These are phyloP conservation scores for Vitis hybrid DNA, from an alignment of 177 flowering plant genomes.

Conservation along the genomic window DNA sequence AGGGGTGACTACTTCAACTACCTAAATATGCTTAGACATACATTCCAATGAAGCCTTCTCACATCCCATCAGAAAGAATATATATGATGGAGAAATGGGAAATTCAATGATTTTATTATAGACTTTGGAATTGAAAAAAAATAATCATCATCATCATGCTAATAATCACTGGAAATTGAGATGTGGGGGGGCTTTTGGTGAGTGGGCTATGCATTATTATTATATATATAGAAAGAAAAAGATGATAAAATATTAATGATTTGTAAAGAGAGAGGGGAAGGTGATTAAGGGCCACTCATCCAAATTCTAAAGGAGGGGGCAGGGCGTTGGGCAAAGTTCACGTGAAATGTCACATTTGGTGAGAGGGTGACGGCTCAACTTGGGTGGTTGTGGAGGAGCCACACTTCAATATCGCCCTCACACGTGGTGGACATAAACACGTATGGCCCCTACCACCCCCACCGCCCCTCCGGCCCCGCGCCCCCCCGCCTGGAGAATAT, in stretches of 20 bases:
- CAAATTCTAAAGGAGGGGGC: background rate
- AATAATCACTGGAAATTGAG: too few relatives aligned
- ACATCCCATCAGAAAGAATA: too few relatives aligned
- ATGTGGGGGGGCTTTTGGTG: background rate
- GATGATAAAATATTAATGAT: too few relatives aligned
- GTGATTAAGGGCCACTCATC: background rate
- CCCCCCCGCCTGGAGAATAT: background rate
- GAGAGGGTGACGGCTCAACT: constrained; percentile 22
- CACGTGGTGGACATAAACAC: constrained; percentile 23
- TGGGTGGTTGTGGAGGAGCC: constrained; percentile 12
- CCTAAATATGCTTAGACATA: too few relatives aligned
- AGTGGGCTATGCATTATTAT: background rate
- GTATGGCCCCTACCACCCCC: constrained; percentile 12
- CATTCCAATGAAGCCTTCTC: too few relatives aligned
- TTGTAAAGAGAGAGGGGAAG: background rate
- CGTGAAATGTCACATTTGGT: constrained; percentile 19
- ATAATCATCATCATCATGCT: too few relatives aligned
- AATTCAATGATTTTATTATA: too few relatives aligned
- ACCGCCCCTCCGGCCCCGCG: too few relatives aligned
- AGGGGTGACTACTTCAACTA: too few relatives aligned
- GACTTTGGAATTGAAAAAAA: too few relatives aligned
- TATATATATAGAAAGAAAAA: too few relatives aligned
- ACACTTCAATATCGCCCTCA: constrained; percentile 20
- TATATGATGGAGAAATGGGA: too few relatives aligned
- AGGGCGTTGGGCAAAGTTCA: constrained; percentile 19